A percentile compares a stretch with the other conserved stretches of the same genome.
Evolutionary conservation across 805 yeast species (phyloP).

Genomic region (Wickerhamomyces rabaulensis): DNA sequence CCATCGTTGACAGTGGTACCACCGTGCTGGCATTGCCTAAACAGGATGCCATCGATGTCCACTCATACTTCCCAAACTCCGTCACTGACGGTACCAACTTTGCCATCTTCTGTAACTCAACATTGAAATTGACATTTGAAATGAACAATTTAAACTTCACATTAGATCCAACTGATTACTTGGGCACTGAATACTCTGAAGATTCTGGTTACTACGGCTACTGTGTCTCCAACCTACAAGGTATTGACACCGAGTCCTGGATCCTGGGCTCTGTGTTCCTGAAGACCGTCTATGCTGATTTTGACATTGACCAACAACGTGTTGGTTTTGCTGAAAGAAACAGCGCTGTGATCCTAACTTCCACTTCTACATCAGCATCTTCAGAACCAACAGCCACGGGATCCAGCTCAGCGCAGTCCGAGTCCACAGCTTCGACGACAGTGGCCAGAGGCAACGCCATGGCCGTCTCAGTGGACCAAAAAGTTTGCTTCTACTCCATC

Average conservation of each 20-base stretch:
- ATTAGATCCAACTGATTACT: constrained; percentile 37
- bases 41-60: constrained; percentile 48
- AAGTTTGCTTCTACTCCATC: background rate
- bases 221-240: constrained; percentile 65
- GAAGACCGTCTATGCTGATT: constrained; percentile 49
- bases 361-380: constrained; percentile 10
- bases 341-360: constrained; percentile 22
- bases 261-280: constrained; percentile 61
- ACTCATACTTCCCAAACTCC: constrained; percentile 43
- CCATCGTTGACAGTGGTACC: constrained; percentile 63
- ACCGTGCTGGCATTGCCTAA: constrained; percentile 54
- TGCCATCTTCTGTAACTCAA: constrained; percentile 53
- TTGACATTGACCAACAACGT: constrained; percentile 43
- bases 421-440: background rate
- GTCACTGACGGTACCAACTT: constrained; percentile 58
- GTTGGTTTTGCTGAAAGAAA: constrained; percentile 52
- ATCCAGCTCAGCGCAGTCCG: background rate
- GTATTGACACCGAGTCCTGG: constrained; percentile 46
- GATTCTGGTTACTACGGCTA: constrained; percentile 36
- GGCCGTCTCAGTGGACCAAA: background rate
- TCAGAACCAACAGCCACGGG: background rate
- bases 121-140: constrained; percentile 34
- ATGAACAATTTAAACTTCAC: constrained; percentile 43
- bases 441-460: background rate
- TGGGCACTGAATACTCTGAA: constrained; percentile 41